Conservation (phyloP, 2,329 filamentous ascomycete species). For the Stagonosporopsis cucurbitacearum region DNA sequence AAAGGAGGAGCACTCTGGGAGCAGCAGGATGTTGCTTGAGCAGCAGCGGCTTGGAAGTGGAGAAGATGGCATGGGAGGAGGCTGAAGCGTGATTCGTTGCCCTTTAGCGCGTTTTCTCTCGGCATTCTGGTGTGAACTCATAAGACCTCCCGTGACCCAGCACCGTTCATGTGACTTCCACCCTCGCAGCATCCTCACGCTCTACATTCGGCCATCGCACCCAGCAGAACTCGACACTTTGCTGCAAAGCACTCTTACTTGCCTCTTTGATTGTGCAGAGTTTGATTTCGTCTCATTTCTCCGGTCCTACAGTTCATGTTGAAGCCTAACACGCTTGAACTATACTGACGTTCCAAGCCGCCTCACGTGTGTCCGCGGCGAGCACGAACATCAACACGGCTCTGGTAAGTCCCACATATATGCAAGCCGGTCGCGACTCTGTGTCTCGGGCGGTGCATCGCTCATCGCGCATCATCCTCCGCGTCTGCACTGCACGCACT, state of each 20-base stretch:
- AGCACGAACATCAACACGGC: slow-evolving; percentile 20
- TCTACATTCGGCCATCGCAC: slow-evolving; percentile 6
- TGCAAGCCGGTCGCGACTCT: slow-evolving; percentile 9
- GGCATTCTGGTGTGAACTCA: slow-evolving; percentile 19
- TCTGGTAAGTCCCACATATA: slow-evolving; percentile 21
- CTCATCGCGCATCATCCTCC: too few relatives aligned
- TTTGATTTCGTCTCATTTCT: background rate
- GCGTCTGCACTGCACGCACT: slow-evolving; percentile 2
- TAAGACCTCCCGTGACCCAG: slow-evolving; percentile 21
- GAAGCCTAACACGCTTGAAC: slow-evolving; percentile 13
- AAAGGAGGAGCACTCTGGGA: slow-evolving; percentile 1
- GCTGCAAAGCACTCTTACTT: slow-evolving; percentile 7
- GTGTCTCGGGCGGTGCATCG: slow-evolving; percentile 11
- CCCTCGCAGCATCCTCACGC: slow-evolving; percentile 9
- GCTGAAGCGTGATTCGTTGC: slow-evolving; percentile 10
- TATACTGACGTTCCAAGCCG: slow-evolving; percentile 20
- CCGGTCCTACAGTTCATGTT: slow-evolving; percentile 8
- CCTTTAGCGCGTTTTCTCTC: slow-evolving; percentile 14
- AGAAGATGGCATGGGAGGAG: slow-evolving; percentile 15
- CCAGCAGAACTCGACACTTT: slow-evolving; percentile 8
- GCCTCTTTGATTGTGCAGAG: background rate
- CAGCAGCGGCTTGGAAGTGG: slow-evolving; percentile 15
- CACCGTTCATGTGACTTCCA: slow-evolving; percentile 19
- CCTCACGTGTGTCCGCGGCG: slow-evolving; percentile 21
- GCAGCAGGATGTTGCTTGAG: slow-evolving; percentile 11